Evolutionary conservation across 2,329 filamentous ascomycete species (phyloP), one percentile per base, ranked within the genome.

Genomic region (Clonostachys solani): DNA sequence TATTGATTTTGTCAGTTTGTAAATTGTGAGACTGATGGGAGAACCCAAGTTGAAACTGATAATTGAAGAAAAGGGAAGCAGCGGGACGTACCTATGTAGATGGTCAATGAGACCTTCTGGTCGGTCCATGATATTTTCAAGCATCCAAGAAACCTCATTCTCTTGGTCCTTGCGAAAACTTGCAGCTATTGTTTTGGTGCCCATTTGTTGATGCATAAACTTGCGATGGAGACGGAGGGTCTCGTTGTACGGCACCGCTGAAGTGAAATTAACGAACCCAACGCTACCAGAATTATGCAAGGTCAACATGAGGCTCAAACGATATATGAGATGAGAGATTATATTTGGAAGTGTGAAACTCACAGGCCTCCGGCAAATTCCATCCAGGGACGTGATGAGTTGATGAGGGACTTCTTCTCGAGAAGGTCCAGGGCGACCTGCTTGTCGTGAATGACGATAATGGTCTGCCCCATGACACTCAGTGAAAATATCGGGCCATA

Each of bases 391-490:
- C 48, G 49, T 19, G 34, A 45, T 5, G 53, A 59, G 36, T 49
- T 57, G 48, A 52, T 60, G n/a, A 45, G 37, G 37, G 52, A 52
- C 44, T 34, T 51, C 43, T 52, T 58, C 42, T 48, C 63, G n/a
- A 73, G 51, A 5, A 73, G 56, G 3, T 71, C 64, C 9, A 54
- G 36, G 1, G 65, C 64, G 8, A 64, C 50, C 10, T 63, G 48
- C 46, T 57, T 53, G 47, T 71, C 68, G 47, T 73, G 62, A 1
- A 74, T 46, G 16, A 75, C 53, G 33, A 75, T 51, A 10, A 71
- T 53, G 1, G 68, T 68, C 49, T 61, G 58, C 52, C 66, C 54
- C n/a, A 55, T 6, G 2, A 50, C 47, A 6, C 46, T 53, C 5
- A 58, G 23, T 2, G 54, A 56, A 44, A 62, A 59, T 15, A 61